Evolutionary conservation across 1,284 basidiomycete genomes (phyloP), one percentile per base, ranked within the genome.

Genomic region (Irpex sp.): DNA sequence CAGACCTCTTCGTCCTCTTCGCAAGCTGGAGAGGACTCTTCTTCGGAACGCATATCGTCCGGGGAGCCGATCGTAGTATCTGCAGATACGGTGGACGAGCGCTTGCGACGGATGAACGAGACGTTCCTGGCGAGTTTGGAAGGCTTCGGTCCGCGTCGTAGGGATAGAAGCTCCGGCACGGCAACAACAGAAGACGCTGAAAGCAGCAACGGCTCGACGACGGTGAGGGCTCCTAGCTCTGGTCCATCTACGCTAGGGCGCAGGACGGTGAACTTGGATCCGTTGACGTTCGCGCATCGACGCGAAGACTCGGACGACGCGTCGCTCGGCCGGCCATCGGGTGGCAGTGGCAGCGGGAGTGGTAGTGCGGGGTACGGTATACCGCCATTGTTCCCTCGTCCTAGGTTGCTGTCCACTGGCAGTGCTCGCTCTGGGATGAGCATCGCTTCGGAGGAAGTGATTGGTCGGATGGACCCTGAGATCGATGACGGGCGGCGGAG

Each of bases 61-160:
- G 68, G 70, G 44, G 71, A 69, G 37, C 72, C 73, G 17, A 68
- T 91, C 79, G 75, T 89, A 40, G 87, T 88, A 8, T 84, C 77
- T 48, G 83, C 82, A 67, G 77, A 78, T 4, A 88, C 85, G 52
- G 84, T 91, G 4, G 88, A 89, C 56, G 86, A 85, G 71, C 78
- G 82, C 64, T 71, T 91, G 63, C 77, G 75, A 62, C 78, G 79
- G 73, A 88, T 91, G 87, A 85, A 88, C 63, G 86, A 85, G 65
- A 76, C 78, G 56, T 91, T 91, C 73, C 68, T 84, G 67, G 81
- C 80, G 60, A 87, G 83, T 62, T 73, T 91, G 57, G 69, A 70
- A 58, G 72, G 71, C 11, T 63, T 78, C 15, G 72, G 70, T 2
- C 61, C 65, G 2, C 62, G 66, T 5, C 65, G 72, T n/a, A 65